Evolutionary conservation across 331 rosid genomes (phyloP).

Genomic region (Phaseolus coccineus): DNA sequence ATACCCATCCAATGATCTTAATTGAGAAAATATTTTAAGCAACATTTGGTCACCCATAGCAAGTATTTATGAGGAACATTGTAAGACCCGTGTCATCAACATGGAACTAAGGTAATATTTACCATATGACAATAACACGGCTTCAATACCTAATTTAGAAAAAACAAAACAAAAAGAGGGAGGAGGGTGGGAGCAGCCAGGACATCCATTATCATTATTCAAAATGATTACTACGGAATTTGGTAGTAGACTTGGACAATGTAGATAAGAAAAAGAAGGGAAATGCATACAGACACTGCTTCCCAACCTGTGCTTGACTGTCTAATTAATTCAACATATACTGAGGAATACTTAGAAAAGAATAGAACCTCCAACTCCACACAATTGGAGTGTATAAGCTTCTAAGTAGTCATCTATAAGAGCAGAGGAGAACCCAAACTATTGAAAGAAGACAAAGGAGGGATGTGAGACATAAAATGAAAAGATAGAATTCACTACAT

Average conservation of each 20-base stretch:
- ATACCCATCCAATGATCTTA: no score
- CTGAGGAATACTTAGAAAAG: background rate
- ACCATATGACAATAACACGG: no score
- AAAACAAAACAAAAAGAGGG: no score
- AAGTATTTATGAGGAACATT: no score
- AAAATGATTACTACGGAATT: constrained; percentile 8
- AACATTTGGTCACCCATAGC: no score
- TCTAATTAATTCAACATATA: background rate
- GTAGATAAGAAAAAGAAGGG: background rate
- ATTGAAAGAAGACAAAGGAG: background rate
- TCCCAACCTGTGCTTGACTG: background rate
- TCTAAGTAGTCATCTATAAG: constrained; percentile 3
- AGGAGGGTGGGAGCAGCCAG: background rate
- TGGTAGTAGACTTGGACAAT: background rate
- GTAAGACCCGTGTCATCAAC: no score
- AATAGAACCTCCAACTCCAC: background rate
- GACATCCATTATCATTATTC: background rate
- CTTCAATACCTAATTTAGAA: no score
- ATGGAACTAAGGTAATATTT: no score
- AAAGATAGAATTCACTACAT: constrained; percentile 20
- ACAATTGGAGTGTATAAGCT: background rate
- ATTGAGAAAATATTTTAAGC: no score
- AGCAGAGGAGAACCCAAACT: background rate
- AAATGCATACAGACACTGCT: background rate
- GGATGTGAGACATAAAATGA: background rate